phyloP scores from a whole-genome alignment of 2,329 filamentous ascomycete species.

The Alternaria solani region DNA sequence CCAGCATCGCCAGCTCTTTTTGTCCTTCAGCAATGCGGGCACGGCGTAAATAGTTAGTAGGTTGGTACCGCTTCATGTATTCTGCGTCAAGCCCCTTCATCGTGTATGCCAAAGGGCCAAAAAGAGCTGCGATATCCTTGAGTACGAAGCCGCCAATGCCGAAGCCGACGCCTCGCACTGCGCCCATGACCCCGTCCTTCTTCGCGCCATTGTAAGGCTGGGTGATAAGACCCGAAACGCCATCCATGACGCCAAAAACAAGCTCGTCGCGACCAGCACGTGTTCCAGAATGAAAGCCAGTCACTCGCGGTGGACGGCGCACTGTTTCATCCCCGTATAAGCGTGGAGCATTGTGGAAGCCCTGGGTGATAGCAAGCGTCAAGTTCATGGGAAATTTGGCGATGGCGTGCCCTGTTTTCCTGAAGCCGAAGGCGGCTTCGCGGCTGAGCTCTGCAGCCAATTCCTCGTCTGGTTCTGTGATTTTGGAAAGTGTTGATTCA shows the following conservation, averaged over 20 bases:
- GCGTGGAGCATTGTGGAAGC: constrained; percentile 74
- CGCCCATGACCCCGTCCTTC: constrained; percentile 64
- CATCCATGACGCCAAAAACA: constrained; percentile 70
- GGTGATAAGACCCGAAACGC: constrained; percentile 67
- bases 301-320: constrained; percentile 68
- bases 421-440: constrained; percentile 63
- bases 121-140: constrained; percentile 69
- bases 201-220: constrained; percentile 67
- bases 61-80: constrained; percentile 61
- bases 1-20: constrained; percentile 36
- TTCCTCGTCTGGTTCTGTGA: constrained; percentile 44
- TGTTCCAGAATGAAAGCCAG: constrained; percentile 69
- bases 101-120: constrained; percentile 68
- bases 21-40: constrained; percentile 67
- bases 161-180: constrained; percentile 64
- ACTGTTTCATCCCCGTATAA: constrained; percentile 76
- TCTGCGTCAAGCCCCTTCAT: constrained; percentile 72
- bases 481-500: constrained; percentile 40
- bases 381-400: constrained; percentile 68
- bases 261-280: constrained; percentile 69
- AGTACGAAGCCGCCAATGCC: constrained; percentile 70
- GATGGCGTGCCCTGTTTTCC: constrained; percentile 61
- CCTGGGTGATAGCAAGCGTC: constrained; percentile 69
- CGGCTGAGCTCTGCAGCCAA: constrained; percentile 51
- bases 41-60: constrained; percentile 62